Evolutionary conservation across 2,329 filamentous ascomycete genomes (phyloP).

Genomic region (Aspergillus texensis): DNA sequence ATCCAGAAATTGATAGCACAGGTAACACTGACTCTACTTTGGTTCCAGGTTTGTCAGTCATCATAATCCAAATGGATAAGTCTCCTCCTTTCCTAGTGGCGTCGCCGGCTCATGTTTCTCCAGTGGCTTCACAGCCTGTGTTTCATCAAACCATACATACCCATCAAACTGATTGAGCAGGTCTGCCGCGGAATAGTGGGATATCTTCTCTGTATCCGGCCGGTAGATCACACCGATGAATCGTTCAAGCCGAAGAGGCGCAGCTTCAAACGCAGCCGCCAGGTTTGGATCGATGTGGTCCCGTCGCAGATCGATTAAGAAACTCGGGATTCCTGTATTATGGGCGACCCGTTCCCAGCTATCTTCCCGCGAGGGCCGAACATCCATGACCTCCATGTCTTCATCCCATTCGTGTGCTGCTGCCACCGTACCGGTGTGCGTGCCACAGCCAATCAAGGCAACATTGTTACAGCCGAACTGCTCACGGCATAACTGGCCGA

Average conservation of each 20-base stretch:
- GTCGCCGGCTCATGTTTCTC: slow-evolving; percentile 51
- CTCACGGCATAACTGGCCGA: slow-evolving; percentile 58
- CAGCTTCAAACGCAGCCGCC: slow-evolving; percentile 39
- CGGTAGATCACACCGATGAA: slow-evolving; percentile 59
- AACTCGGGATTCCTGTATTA: slow-evolving; percentile 47
- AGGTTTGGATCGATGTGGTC: slow-evolving; percentile 39
- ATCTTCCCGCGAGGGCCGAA: slow-evolving; percentile 49
- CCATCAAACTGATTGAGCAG: slow-evolving; percentile 55
- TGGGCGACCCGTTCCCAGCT: slow-evolving; percentile 56
- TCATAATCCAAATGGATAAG: slow-evolving; percentile 56
- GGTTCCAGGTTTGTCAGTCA: neutral
- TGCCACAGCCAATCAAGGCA: slow-evolving; percentile 51
- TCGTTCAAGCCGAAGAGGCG: slow-evolving; percentile 46
- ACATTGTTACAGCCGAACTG: slow-evolving; percentile 45
- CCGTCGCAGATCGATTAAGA: slow-evolving; percentile 51
- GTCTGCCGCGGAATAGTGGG: slow-evolving; percentile 52
- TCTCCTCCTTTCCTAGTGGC: slow-evolving; percentile 48
- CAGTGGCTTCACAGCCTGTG: slow-evolving; percentile 48
- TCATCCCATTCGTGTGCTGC: slow-evolving; percentile 56
- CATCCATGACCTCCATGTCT: slow-evolving; percentile 54
- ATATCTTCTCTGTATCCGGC: slow-evolving; percentile 52
- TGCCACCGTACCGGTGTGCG: slow-evolving; percentile 56
- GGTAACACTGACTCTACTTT: neutral
- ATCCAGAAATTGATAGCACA: too few relatives aligned
- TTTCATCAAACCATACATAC: slow-evolving; percentile 55